These are phyloP conservation scores for Xylaria acuta DNA, from an alignment of 495 filamentous ascomycete genomes.

Conservation along the genomic window DNA sequence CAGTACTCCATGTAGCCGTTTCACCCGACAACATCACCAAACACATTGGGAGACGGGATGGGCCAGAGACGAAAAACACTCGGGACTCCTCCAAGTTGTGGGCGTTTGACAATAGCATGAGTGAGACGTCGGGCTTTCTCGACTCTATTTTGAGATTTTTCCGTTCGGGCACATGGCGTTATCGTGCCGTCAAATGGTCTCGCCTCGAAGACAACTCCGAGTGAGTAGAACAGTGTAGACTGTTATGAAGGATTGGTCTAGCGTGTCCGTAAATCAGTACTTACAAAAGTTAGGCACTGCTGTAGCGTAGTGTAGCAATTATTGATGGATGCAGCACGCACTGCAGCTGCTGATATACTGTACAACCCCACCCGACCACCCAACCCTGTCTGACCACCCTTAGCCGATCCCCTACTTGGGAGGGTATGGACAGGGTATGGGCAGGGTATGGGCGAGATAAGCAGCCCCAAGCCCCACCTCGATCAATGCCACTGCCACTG, in stretches of 20 bases:
- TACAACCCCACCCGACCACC: slow-evolving; percentile 12
- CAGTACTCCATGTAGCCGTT: slow-evolving; percentile 5
- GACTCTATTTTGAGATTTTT: neutral
- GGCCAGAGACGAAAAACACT: slow-evolving; percentile 6
- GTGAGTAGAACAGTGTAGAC: neutral
- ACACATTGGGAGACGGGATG: slow-evolving; percentile 6
- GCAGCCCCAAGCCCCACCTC: slow-evolving; percentile 21
- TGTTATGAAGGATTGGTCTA: neutral
- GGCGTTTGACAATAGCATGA: neutral
- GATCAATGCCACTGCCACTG: slow-evolving; percentile 13
- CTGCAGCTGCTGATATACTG: neutral
- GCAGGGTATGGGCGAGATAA: neutral
- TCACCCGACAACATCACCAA: neutral
- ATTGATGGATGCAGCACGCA: neutral
- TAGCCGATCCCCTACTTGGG: neutral
- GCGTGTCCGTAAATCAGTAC: neutral
- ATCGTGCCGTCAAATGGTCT: neutral
- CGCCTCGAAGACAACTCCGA: neutral
- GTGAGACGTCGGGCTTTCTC: neutral
- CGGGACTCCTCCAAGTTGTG: neutral
- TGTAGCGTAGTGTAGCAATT: too few species aligned
- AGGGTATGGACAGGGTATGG: too few species aligned
- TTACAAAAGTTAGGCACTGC: too few species aligned
- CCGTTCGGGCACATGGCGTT: neutral
- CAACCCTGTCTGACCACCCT: slow-evolving; percentile 17